phyloP scores from a whole-genome alignment of 83 land plant genomes.

The Larix sibirica region DNA sequence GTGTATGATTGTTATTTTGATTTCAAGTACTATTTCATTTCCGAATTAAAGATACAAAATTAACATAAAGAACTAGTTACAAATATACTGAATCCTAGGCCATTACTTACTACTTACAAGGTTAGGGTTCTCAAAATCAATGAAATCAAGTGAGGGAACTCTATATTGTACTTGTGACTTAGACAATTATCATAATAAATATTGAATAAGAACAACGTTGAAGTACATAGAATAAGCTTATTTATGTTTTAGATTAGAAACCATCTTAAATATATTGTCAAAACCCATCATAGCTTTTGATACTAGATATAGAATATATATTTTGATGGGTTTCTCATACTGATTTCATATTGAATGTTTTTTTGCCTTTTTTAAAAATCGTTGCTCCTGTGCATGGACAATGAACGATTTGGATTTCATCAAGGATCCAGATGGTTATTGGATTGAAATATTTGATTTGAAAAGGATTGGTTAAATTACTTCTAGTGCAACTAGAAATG shows the following conservation, averaged over 20 bases:
- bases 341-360: background rate
- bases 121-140: background rate
- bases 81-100: no score
- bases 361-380: background rate
- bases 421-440: conserved; percentile 98
- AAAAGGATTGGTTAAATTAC: conserved; percentile 42
- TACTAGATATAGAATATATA: no score
- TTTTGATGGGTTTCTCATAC: background rate
- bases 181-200: background rate
- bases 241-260: background rate
- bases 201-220: background rate
- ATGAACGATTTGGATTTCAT: conserved; percentile 95
- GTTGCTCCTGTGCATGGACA: conserved; percentile 56
- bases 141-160: background rate
- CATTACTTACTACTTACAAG: no score
- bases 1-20: no score
- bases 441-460: conserved; percentile 96
- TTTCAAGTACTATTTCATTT: no score
- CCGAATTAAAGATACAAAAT: no score
- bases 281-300: no score
- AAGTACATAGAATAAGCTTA: background rate
- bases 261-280: no score
- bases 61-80: no score
- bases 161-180: background rate
- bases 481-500: conserved; percentile 41